Evolutionary conservation across 306 rosid species (phyloP), one percentile per base, ranked within the genome.

Genomic region (Vigna trinervia): DNA sequence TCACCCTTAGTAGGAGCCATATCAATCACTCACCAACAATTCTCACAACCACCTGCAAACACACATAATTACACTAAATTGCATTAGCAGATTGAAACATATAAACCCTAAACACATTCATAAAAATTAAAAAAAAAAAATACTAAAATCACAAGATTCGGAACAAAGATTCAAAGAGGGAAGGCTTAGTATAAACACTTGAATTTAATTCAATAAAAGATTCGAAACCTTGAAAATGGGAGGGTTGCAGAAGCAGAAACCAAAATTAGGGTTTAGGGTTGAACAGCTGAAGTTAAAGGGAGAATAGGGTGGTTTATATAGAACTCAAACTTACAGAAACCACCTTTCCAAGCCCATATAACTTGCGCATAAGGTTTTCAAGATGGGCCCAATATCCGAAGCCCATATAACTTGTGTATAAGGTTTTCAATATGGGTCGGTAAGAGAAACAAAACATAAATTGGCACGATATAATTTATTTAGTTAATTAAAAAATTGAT

Each of bases 1-100:
- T 26, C 57, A 81, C 83, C 88, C 85, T 81, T 85, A 41, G 79
- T 3, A 59, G 81, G 85, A 77, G 81, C 78, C 88, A 85, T 85
- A 62, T 81, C 17, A 53, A 78, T 62, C 67, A 23, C 76, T 54
- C 38, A 20, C 30, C 76, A 1, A 46, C 34, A 60, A 57, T 70
- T 59, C 78, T 17, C 20, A 36, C n/a, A 68, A 73, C 64, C 57
- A 51, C 80, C 85, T 84, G 82, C 46, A 34, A 22, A 20, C 23
- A 72, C 3, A 66, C 8, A 60, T 15, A 54, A 54, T 53, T 39
- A 30, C 48, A 77, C 12, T 12, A 7, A 45, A 65, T 13, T 59
- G 17, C 26, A 50, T 58, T n/a, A 76, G 13, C 48, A 54, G 11
- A 41, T 45, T 19, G 53, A 30, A 39, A 17, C 46, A 41, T 26